Conservation (phyloP, 805 yeast genomes). For the Ogataea pilisensis region DNA sequence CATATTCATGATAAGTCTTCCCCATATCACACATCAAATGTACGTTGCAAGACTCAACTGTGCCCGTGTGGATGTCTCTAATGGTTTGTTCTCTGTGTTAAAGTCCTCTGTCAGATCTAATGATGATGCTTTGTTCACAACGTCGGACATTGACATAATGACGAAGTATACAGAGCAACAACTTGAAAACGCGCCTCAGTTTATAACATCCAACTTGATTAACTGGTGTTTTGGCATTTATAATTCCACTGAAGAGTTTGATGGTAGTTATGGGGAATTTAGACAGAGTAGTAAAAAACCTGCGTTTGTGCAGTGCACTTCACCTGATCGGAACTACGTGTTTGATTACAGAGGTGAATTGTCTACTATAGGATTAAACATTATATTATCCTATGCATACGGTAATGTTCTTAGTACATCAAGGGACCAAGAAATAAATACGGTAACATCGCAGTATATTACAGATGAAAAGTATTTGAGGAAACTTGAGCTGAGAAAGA, state of each 20-base stretch:
- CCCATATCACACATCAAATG: constrained; percentile 3
- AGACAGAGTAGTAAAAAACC: constrained; percentile 1
- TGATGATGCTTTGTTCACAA: constrained; percentile 34
- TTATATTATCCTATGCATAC: constrained; percentile 47
- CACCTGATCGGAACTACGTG: constrained; percentile 20
- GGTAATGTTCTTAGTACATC: constrained; percentile 24
- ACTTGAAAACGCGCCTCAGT: constrained; percentile 47
- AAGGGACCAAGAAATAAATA: constrained; percentile 3
- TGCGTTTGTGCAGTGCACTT: constrained; percentile 16
- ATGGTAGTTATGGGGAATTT: constrained; percentile 5
- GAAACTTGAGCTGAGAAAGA: constrained; percentile 16
- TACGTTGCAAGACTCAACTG: constrained; percentile 41
- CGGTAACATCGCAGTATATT: constrained; percentile 14
- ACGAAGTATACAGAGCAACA: constrained; percentile 43
- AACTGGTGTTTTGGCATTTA: constrained; percentile 44
- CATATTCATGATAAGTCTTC: constrained; percentile 8
- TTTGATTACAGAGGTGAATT: constrained; percentile 45
- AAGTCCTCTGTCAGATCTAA: constrained; percentile 20
- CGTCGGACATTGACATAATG: constrained; percentile 44
- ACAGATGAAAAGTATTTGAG: constrained; percentile 25
- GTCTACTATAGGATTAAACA: constrained; percentile 36
- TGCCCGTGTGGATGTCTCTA: constrained; percentile 47
- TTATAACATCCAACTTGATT: constrained; percentile 37
- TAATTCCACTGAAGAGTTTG: constrained; percentile 13
- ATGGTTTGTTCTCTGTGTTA: constrained; percentile 47